These are phyloP conservation scores for Speleostelium caveatum DNA, from an alignment of 78 protist species.

Conservation along the genomic window DNA sequence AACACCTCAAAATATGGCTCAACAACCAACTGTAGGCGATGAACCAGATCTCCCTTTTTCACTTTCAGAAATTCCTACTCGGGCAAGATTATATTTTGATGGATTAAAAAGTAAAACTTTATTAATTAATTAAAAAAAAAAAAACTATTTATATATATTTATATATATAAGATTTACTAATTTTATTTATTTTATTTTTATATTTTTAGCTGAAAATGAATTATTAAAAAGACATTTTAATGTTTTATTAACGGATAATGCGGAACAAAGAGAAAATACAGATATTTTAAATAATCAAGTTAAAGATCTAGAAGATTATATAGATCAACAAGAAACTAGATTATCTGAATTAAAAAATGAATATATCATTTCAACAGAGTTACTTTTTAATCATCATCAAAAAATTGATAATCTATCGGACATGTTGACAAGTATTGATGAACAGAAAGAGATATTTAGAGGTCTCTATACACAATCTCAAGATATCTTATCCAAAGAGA, in stretches of 20 bases:
- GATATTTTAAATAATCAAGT: not conserved
- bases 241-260: slow-evolving; percentile 47
- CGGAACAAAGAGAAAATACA: slow-evolving; percentile 38
- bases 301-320: slow-evolving; percentile 15
- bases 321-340: slow-evolving; percentile 3
- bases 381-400: slow-evolving; percentile 24
- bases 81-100: slow-evolving; percentile 30
- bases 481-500: not conserved
- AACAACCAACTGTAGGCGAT: not conserved
- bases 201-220: slow-evolving; percentile 6
- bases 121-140: no score
- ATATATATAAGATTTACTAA: not conserved
- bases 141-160: not conserved
- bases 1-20: not conserved
- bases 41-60: slow-evolving; percentile 19
- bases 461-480: slow-evolving; percentile 19
- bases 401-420: slow-evolving; percentile 30
- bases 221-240: slow-evolving; percentile 39
- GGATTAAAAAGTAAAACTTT: slow-evolving; percentile 24
- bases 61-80: slow-evolving; percentile 12
- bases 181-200: not conserved
- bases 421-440: not conserved
- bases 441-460: slow-evolving; percentile 31
- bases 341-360: not conserved
- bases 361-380: slow-evolving; percentile 18